These are phyloP conservation scores for Pythium rishiriense DNA, from an alignment of 352 stramenopile genomes.

Conservation along the genomic window DNA sequence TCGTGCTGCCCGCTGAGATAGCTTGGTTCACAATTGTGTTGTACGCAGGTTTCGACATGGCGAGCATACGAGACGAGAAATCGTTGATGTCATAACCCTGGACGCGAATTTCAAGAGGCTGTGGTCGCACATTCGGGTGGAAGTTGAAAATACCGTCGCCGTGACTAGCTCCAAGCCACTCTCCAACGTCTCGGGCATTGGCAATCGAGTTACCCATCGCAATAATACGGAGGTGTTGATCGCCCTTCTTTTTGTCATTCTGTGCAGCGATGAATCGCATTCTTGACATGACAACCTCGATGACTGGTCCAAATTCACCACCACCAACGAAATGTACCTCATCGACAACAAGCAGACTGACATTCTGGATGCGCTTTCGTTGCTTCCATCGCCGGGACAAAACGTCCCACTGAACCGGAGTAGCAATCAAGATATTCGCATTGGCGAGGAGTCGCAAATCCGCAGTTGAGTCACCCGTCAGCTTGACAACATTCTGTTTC, in stretches of 20 bases:
- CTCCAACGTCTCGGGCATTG: constrained; percentile 97
- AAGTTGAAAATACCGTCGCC: constrained; percentile 95
- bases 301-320: constrained; percentile 85
- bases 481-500: constrained; percentile 83
- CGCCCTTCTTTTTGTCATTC: constrained; percentile 72
- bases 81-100: constrained; percentile 98
- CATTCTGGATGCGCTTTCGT: constrained; percentile 94
- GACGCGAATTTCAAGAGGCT: constrained; percentile 97
- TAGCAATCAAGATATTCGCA: constrained; percentile 93
- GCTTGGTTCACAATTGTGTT: constrained; percentile 91
- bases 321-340: constrained; percentile 97
- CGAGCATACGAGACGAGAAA: constrained; percentile 95
- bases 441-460: constrained; percentile 92
- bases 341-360: constrained; percentile 96
- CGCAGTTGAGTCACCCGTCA: constrained; percentile 93
- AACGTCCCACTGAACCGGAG: constrained; percentile 95
- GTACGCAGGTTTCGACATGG: constrained; percentile 99
- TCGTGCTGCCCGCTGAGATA: constrained; percentile 39
- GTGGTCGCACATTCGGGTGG: constrained; percentile 93
- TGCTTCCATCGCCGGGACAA: constrained; percentile 97
- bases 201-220: constrained; percentile 96
- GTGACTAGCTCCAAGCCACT: constrained; percentile 95
- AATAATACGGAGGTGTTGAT: constrained; percentile 88
- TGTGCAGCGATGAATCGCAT: constrained; percentile 97
- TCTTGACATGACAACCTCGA: constrained; percentile 97